phyloP scores from a whole-genome alignment of 2,329 filamentous ascomycete genomes.

The Curvularia sp. region DNA sequence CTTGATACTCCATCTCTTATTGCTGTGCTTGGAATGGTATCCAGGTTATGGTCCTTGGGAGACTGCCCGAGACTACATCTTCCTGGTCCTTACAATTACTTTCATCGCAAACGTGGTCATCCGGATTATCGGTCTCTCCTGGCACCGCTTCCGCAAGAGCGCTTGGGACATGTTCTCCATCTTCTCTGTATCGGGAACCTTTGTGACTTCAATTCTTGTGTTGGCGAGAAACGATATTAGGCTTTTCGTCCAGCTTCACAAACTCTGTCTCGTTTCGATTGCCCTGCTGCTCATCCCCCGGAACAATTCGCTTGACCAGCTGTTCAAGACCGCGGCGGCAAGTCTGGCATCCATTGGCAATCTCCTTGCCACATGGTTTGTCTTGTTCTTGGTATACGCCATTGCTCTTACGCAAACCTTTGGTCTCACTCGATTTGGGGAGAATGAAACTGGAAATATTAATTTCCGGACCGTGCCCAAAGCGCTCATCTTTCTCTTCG shows the following conservation, averaged over 20 bases:
- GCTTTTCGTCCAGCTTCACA: slow-evolving; percentile 83
- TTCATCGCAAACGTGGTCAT: slow-evolving; percentile 85
- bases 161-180: slow-evolving; percentile 96
- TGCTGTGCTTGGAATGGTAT: slow-evolving; percentile 87
- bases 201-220: slow-evolving; percentile 80
- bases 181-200: slow-evolving; percentile 77
- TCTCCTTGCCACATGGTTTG: slow-evolving; percentile 93
- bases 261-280: slow-evolving; percentile 90
- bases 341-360: slow-evolving; percentile 91
- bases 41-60: slow-evolving; percentile 77
- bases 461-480: slow-evolving; percentile 96
- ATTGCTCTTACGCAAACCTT: slow-evolving; percentile 97
- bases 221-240: slow-evolving; percentile 64
- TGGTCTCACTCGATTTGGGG: slow-evolving; percentile 87
- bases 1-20: slow-evolving; percentile 79
- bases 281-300: slow-evolving; percentile 90
- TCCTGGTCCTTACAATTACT: slow-evolving; percentile 79
- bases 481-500: slow-evolving; percentile 89
- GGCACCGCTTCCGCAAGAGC: slow-evolving; percentile 88
- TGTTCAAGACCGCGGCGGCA: slow-evolving; percentile 97
- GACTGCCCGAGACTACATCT: slow-evolving; percentile 72
- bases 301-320: slow-evolving; percentile 95
- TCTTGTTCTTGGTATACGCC: slow-evolving; percentile 93
- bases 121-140: slow-evolving; percentile 85
- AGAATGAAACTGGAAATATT: slow-evolving; percentile 74